A percentile compares a stretch with the other conserved stretches of the same genome.
Evolutionary conservation across 108 stramenopile genomes (phyloP).

Genomic region (Pseudonitzschia multiseries): DNA sequence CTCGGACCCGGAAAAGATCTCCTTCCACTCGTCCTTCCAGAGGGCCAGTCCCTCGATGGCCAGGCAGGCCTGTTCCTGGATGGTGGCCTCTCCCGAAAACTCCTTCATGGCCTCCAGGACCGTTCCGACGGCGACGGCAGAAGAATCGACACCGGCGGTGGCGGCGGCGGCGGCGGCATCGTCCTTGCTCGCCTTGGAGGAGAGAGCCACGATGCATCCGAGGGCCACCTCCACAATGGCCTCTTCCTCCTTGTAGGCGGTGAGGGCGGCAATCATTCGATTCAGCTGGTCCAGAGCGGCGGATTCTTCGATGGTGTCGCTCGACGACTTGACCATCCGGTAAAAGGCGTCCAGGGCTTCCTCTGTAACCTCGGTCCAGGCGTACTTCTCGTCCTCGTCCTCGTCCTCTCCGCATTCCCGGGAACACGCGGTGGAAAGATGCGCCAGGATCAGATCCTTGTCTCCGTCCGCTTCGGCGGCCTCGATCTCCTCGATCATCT

Average conservation of each 20-base stretch:
- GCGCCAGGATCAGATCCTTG: neutral
- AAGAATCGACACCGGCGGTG: neutral
- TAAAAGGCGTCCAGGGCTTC: constrained; percentile 18
- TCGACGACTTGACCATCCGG: neutral
- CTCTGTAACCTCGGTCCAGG: constrained; percentile 13
- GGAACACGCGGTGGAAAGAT: neutral
- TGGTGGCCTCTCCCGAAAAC: neutral
- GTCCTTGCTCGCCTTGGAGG: neutral
- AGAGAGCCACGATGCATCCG: constrained; percentile 7
- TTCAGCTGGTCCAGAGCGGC: neutral
- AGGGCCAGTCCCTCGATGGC: constrained; percentile 8
- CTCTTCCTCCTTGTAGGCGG: constrained; percentile 17
- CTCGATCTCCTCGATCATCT: constrained; percentile 9
- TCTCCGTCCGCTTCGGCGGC: constrained; percentile 18
- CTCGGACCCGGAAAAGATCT: neutral
- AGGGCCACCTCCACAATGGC: constrained; percentile 25
- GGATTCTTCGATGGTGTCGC: neutral
- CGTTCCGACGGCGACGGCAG: neutral
- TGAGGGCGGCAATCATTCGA: constrained; percentile 1
- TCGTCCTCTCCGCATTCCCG: neutral
- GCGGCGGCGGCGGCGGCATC: neutral
- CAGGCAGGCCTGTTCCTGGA: constrained; percentile 13
- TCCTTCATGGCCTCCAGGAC: neutral
- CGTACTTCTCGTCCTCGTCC: constrained; percentile 4
- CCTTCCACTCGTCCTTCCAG: neutral